Evolutionary conservation across 1,284 basidiomycete species (phyloP).

Genomic region (Bondarzewia mesenterica): DNA sequence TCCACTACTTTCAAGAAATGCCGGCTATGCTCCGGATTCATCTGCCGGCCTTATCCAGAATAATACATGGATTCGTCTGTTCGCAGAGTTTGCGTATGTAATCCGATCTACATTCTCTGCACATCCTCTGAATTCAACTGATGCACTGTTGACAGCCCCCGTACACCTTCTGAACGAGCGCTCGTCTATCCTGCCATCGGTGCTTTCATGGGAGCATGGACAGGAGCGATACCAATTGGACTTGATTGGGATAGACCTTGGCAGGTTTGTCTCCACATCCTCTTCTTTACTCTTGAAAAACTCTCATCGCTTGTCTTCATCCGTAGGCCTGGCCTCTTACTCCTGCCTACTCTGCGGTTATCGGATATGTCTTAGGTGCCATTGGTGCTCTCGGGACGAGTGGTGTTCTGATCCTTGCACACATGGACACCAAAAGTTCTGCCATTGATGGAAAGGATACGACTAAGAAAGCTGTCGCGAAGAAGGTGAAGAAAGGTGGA

Average conservation of each 20-base stretch:
- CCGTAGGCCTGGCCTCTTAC: constrained; percentile 74
- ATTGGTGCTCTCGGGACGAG: constrained; percentile 37
- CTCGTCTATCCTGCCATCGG: constrained; percentile 76
- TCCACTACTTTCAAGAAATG: constrained; percentile 24
- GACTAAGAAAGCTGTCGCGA: constrained; percentile 1
- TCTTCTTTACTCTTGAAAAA: background rate
- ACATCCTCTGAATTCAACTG: background rate
- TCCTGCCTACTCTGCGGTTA: constrained; percentile 57
- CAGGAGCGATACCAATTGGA: constrained; percentile 74
- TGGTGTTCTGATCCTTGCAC: constrained; percentile 9
- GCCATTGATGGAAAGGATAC: background rate
- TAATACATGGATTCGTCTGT: constrained; percentile 67
- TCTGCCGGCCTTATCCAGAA: constrained; percentile 30
- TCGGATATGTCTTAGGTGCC: constrained; percentile 62
- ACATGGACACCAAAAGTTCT: constrained; percentile 2
- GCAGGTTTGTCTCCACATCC: constrained; percentile 55
- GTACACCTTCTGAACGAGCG: constrained; percentile 63
- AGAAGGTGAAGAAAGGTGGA: constrained; percentile 5
- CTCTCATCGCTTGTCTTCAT: background rate
- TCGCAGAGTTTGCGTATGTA: constrained; percentile 73
- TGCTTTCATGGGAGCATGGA: constrained; percentile 70
- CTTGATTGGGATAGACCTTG: constrained; percentile 95
- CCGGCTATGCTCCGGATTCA: background rate
- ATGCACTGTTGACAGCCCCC: constrained; percentile 35
- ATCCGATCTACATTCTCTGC: background rate